phyloP scores from a whole-genome alignment of 1,284 basidiomycete genomes.

The Puccinia coronata region DNA sequence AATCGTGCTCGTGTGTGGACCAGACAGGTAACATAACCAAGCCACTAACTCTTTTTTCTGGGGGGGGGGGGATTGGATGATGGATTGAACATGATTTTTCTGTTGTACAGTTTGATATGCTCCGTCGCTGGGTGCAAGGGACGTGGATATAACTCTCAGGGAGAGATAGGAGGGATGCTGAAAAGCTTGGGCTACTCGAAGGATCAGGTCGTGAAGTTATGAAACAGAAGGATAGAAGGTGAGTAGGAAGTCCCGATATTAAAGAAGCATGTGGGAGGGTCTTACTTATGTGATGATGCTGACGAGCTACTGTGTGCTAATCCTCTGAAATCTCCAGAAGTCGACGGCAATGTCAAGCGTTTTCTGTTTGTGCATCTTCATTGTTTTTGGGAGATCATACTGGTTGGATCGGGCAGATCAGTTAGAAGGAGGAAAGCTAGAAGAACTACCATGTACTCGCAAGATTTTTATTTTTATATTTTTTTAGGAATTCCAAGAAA shows the following conservation, averaged over 20 bases:
- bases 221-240: not conserved
- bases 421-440: not conserved
- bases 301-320: not conserved
- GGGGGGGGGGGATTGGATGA: too few relatives aligned
- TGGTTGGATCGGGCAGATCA: not conserved
- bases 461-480: too few relatives aligned
- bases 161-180: constrained; percentile 46
- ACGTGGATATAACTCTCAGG: constrained; percentile 31
- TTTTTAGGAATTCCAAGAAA: not conserved
- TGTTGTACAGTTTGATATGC: constrained; percentile 34
- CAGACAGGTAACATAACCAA: constrained; percentile 27
- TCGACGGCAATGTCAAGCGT: constrained; percentile 39
- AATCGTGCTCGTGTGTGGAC: constrained; percentile 47
- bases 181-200: constrained; percentile 26
- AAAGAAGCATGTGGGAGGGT: too few relatives aligned
- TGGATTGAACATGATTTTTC: too few relatives aligned
- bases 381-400: constrained; percentile 46
- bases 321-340: constrained; percentile 44
- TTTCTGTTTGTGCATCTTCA: constrained; percentile 47
- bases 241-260: not conserved
- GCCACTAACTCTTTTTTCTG: too few relatives aligned
- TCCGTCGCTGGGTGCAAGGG: constrained; percentile 39
- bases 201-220: constrained; percentile 43
- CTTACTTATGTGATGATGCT: not conserved
- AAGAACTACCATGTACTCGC: too few relatives aligned